These are phyloP conservation scores for Pythium myriotylum DNA, from an alignment of 352 stramenopile genomes.

Conservation along the genomic window DNA sequence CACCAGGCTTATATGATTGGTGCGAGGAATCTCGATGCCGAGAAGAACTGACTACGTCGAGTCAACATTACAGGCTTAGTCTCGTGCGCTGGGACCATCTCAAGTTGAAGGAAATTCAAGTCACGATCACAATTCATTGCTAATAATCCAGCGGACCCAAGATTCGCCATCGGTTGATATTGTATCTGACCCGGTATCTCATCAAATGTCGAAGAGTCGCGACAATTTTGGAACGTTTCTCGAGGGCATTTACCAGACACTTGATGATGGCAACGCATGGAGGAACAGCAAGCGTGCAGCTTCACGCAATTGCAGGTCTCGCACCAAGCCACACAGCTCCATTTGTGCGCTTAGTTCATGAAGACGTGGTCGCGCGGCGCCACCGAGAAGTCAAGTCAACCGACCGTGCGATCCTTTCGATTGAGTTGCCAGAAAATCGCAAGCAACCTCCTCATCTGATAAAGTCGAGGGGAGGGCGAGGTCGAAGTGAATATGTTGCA, in stretches of 20 bases:
- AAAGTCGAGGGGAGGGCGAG: constrained; percentile 30
- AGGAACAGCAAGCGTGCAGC: constrained; percentile 6
- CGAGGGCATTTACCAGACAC: no score
- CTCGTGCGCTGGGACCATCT: no score
- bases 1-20: constrained; percentile 43
- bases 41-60: no score
- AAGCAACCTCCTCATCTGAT: constrained; percentile 3
- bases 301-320: constrained; percentile 41
- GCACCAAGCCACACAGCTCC: constrained; percentile 44
- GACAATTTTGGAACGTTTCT: no score
- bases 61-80: no score
- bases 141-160: no score
- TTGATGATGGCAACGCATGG: not conserved
- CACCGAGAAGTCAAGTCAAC: not conserved
- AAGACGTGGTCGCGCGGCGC: constrained; percentile 26
- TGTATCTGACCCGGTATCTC: not conserved
- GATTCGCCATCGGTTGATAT: no score
- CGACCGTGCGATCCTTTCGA: constrained; percentile 1
- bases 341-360: constrained; percentile 54
- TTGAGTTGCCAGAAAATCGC: constrained; percentile 23
- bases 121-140: no score
- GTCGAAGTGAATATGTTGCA: constrained; percentile 40
- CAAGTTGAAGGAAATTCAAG: no score
- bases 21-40: no score
- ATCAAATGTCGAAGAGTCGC: no score